Percentiles rank a stretch among this genome's conserved stretches.
These are phyloP conservation scores for Smittium mucronatum DNA, from an alignment of 371 early-diverging fungal genomes.

Conservation along the genomic window DNA sequence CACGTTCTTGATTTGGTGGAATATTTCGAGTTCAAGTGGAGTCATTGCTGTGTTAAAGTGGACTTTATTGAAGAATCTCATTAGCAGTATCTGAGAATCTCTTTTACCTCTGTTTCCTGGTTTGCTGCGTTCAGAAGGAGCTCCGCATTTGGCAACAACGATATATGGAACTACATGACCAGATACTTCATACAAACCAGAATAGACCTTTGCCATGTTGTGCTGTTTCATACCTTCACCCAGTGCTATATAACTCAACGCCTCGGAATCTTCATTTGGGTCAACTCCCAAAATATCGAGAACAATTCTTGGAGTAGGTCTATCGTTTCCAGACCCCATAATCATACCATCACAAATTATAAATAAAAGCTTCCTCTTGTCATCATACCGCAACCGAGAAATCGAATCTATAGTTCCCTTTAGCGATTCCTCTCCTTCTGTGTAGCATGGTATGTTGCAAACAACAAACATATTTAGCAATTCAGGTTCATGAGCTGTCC, in stretches of 20 bases:
- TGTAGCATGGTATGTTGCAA: slow-evolving; percentile 91
- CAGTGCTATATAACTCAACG: slow-evolving; percentile 82
- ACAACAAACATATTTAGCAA: slow-evolving; percentile 75
- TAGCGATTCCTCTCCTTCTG: slow-evolving; percentile 91
- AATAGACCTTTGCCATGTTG: slow-evolving; percentile 96
- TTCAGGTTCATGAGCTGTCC: slow-evolving; percentile 59
- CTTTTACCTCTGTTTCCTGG: slow-evolving; percentile 99
- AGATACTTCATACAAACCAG: slow-evolving; percentile 85
- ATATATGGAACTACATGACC: slow-evolving; percentile 88
- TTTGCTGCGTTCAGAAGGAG: slow-evolving; percentile 58
- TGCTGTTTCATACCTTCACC: slow-evolving; percentile 82
- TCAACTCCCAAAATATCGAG: slow-evolving; percentile 87
- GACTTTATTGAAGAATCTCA: slow-evolving; percentile 96
- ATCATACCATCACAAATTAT: slow-evolving; percentile 89
- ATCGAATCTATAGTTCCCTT: slow-evolving; percentile 91
- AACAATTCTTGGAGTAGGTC: slow-evolving; percentile 94
- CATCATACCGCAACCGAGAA: slow-evolving; percentile 78
- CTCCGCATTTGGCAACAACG: slow-evolving; percentile 90
- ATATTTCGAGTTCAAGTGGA: slow-evolving; percentile 87
- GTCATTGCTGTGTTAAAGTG: slow-evolving; percentile 85
- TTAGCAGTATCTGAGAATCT: slow-evolving; percentile 97
- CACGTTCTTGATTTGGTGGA: slow-evolving; percentile 81
- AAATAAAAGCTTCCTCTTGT: slow-evolving; percentile 89
- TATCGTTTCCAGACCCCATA: slow-evolving; percentile 91
- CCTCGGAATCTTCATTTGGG: slow-evolving; percentile 74